Percentiles rank a stretch among this genome's conserved stretches.
Conservation (phyloP, 169 alveolate species). For the Hepatocystis sp. region DNA sequence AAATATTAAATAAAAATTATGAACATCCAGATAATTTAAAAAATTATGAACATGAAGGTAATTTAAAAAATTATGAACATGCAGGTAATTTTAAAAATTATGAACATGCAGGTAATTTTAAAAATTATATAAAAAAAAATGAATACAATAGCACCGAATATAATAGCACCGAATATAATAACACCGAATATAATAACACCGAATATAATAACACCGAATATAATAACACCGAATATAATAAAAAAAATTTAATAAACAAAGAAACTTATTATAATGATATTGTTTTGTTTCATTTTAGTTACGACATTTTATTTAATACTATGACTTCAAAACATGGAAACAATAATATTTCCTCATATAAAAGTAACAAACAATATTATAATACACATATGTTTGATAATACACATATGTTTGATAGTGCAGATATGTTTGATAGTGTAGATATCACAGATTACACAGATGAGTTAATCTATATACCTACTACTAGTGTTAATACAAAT, state of each 20-base stretch:
- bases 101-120: no score
- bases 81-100: no score
- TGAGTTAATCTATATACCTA: no score
- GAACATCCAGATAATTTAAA: not conserved
- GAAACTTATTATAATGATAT: conserved; percentile 26
- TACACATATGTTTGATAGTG: not conserved
- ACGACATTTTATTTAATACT: conserved; percentile 39
- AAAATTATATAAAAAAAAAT: no score
- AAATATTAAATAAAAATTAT: conserved; percentile 56
- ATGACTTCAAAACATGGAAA: conserved; percentile 6
- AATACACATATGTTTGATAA: not conserved
- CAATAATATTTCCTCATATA: not conserved
- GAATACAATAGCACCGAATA: no score
- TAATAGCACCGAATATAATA: not conserved
- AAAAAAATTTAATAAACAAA: not conserved
- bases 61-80: no score
- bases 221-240: not conserved
- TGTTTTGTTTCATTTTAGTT: conserved; percentile 55
- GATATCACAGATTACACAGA: not conserved
- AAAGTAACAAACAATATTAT: not conserved
- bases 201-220: not conserved
- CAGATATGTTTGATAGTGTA: not conserved
- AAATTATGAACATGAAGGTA: no score
- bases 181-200: not conserved
- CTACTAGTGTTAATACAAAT: no score